Evolutionary conservation across 116 monocot genomes (phyloP).

Genomic region (Iris pallida): DNA sequence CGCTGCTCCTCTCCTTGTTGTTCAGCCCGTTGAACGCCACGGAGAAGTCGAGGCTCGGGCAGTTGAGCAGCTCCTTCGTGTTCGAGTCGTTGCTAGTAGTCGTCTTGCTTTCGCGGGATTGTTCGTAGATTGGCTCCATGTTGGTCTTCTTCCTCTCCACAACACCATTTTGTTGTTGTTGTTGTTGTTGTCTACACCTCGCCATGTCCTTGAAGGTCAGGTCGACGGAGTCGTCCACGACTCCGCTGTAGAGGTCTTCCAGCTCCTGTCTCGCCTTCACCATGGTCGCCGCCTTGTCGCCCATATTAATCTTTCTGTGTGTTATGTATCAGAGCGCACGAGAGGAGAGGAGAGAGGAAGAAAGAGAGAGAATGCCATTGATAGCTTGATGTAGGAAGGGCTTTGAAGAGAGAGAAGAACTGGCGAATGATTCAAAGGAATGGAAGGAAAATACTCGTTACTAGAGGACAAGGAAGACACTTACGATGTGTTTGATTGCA

Average conservation of each 20-base stretch:
- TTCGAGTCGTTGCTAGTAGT: too few relatives aligned
- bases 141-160: slow-evolving; percentile 1
- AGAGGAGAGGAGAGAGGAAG: too few relatives aligned
- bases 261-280: slow-evolving; percentile 31
- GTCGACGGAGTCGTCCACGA: slow-evolving; percentile 38
- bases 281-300: slow-evolving; percentile 8
- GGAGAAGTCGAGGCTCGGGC: slow-evolving; percentile 21
- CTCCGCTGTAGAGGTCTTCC: slow-evolving; percentile 32
- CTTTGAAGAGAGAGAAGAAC: too few relatives aligned
- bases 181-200: slow-evolving; percentile 14
- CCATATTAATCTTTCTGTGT: slow-evolving; percentile 9
- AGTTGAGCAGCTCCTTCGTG: neutral
- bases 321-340: too few relatives aligned
- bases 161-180: slow-evolving; percentile 11
- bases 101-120: slow-evolving; percentile 3
- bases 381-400: too few relatives aligned
- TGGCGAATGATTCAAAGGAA: too few relatives aligned
- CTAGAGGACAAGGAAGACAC: too few relatives aligned
- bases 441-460: too few relatives aligned
- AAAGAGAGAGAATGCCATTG: too few relatives aligned
- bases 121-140: slow-evolving; percentile 8
- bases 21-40: slow-evolving; percentile 13
- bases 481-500: too few relatives aligned
- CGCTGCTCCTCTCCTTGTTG: slow-evolving; percentile 6
- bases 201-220: slow-evolving; percentile 39